Base-by-base conservation (phyloP, 2,329 filamentous ascomycete genomes). In the Neoarthrinium moseri region DNA sequence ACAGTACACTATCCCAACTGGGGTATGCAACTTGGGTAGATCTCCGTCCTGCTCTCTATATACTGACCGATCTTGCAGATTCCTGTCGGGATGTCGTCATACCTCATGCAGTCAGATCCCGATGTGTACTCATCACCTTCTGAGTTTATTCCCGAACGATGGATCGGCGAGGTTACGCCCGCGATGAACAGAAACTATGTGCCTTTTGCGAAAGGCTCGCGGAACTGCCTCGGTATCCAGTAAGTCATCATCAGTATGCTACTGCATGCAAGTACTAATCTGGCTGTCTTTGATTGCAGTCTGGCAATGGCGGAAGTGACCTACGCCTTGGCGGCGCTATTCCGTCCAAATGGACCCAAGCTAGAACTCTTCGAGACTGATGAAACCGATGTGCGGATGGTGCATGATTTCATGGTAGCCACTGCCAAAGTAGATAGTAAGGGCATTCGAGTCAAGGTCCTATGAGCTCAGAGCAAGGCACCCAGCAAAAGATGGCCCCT, bases 61-160 rank as follows among this genome's bases (percentile, higher is more conserved):
- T 11, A 40, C 17, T 40, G 22, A 17, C n/a, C 1, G 11, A 5
- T n/a, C n/a, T n/a, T 6, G 36, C 12, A 49, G 45, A 38, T 37
- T 4, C 45, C 45, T 3, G 42, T 51, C 3, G 42, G 45, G 4
- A 47, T 48, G 40, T 45, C 45, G 4, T 23, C 34, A 4, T 50
- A 40, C 29, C 17, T 22, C 3, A 32, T 44, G 39, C 48, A 50
- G 11, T 26, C 26, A 1, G 40, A 50, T 26, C 32, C 48, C 3
- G 21, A 27, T 10, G 32, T 50, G 6, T 50, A 40, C 36, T 36
- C 42, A 4, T 23, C 23, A 15, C 46, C 46, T 6, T 6, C 11
- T 22, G 20, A 36, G 18, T 49, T 41, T 35, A 26, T 15, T 3
- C 46, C 46, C 1, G 46, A 41, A 4, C 20, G 46, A 3, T 49